These are phyloP conservation scores for Ogataea methylovora DNA, from an alignment of 805 yeast genomes.

Conservation along the genomic window DNA sequence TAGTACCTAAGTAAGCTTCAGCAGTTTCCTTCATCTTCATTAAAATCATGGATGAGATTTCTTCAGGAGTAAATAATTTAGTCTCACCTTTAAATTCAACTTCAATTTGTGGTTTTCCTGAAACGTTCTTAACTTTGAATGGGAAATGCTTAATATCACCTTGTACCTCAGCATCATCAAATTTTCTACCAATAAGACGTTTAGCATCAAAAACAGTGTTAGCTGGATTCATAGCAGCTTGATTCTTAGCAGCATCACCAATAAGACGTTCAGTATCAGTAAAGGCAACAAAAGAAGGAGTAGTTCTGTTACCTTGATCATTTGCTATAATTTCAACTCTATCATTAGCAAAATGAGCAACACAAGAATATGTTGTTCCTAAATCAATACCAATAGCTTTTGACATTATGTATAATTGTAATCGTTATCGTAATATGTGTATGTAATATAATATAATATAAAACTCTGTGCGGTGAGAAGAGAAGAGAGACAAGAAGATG, in stretches of 20 bases:
- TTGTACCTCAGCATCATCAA: constrained; percentile 73
- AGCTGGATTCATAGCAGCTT: constrained; percentile 87
- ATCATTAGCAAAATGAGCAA: constrained; percentile 88
- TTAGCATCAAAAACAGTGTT: constrained; percentile 90
- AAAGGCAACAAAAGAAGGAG: constrained; percentile 94
- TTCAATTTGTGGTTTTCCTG: constrained; percentile 81
- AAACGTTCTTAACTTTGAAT: constrained; percentile 73
- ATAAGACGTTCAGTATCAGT: constrained; percentile 88
- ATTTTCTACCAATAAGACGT: constrained; percentile 90
- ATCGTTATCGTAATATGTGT: no score
- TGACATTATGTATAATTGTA: constrained; percentile 26
- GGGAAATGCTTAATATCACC: constrained; percentile 91
- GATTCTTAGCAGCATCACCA: constrained; percentile 97
- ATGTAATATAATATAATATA: no score
- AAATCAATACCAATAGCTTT: constrained; percentile 69
- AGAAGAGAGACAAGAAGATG: no score
- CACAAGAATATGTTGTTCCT: constrained; percentile 93
- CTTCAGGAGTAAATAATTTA: constrained; percentile 89
- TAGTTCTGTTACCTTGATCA: constrained; percentile 98
- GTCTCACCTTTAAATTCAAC: constrained; percentile 94
- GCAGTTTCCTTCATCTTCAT: constrained; percentile 63
- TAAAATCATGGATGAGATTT: constrained; percentile 83
- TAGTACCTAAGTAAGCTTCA: constrained; percentile 43
- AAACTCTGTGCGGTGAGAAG: no score
- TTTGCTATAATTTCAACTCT: constrained; percentile 94